Percentiles rank a stretch among this genome's conserved stretches.
These are phyloP conservation scores for Tilletiaria anomala DNA, from an alignment of 1,284 basidiomycete genomes.

Conservation along the genomic window DNA sequence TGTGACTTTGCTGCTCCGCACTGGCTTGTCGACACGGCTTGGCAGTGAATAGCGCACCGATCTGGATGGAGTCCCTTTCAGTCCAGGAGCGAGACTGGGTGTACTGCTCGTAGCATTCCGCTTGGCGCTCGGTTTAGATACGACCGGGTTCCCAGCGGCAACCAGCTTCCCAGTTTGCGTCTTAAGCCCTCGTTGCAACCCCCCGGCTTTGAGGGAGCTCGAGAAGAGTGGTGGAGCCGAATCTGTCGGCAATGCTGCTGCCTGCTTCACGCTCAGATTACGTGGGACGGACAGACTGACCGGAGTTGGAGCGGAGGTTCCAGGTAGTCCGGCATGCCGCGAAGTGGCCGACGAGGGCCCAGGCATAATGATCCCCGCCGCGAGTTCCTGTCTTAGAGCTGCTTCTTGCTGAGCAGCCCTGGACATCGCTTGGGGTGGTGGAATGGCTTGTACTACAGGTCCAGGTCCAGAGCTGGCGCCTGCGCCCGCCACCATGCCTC, in stretches of 20 bases:
- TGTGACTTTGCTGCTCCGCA: constrained; percentile 71
- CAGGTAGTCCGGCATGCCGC: constrained; percentile 5
- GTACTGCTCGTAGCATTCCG: constrained; percentile 3
- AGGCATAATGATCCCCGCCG: constrained; percentile 21
- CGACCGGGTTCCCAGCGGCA: background rate
- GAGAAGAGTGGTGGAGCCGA: background rate
- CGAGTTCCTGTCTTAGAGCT: constrained; percentile 8
- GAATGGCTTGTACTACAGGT: too few relatives aligned
- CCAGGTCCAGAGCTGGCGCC: too few relatives aligned
- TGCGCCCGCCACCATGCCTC: too few relatives aligned
- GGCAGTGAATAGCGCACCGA: constrained; percentile 35
- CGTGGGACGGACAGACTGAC: too few relatives aligned
- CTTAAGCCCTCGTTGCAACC: too few relatives aligned
- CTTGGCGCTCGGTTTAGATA: background rate
- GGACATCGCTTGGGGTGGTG: too few relatives aligned
- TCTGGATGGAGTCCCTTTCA: constrained; percentile 35
- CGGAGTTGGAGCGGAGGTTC: too few relatives aligned
- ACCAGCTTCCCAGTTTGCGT: constrained; percentile 5
- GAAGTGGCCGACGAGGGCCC: constrained; percentile 5
- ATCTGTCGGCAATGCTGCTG: background rate
- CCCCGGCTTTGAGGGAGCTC: too few relatives aligned
- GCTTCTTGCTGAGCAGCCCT: too few relatives aligned
- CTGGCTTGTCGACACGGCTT: constrained; percentile 43
- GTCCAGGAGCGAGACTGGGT: constrained; percentile 9
- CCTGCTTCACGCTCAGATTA: too few relatives aligned